These are phyloP conservation scores for Xylariales sp. DNA, from an alignment of 2,329 filamentous ascomycete genomes.

Conservation along the genomic window DNA sequence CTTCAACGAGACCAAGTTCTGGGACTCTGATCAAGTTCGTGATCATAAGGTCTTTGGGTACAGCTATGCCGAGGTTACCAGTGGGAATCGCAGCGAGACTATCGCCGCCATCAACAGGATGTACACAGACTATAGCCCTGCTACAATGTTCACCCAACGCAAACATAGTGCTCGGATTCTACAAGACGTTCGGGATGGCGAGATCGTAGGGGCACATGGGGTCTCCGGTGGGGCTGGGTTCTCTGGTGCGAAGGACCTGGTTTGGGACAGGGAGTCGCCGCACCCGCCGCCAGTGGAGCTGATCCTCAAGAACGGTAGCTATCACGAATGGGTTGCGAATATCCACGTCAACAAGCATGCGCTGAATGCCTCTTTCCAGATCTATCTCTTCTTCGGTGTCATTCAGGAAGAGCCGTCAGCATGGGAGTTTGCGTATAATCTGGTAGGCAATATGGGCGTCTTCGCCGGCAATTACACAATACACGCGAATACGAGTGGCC, in stretches of 20 bases:
- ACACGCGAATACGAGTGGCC: constrained; percentile 13
- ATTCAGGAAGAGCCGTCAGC: constrained; percentile 35
- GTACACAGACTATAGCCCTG: constrained; percentile 19
- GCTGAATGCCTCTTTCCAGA: constrained; percentile 55
- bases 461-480: constrained; percentile 36
- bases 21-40: constrained; percentile 60
- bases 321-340: constrained; percentile 65
- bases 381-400: constrained; percentile 65
- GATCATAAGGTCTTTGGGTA: constrained; percentile 63
- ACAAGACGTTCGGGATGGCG: not conserved
- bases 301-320: constrained; percentile 19
- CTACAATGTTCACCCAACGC: not conserved
- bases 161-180: not conserved
- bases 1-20: constrained; percentile 55
- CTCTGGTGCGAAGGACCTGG: not conserved
- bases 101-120: constrained; percentile 19
- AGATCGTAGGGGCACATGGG: not conserved
- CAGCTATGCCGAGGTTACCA: constrained; percentile 63
- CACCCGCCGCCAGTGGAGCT: not conserved
- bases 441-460: constrained; percentile 58
- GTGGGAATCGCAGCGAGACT: constrained; percentile 28
- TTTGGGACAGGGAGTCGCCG: not conserved
- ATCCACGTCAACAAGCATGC: constrained; percentile 58
- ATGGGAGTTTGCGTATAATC: constrained; percentile 50
- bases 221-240: not conserved